Conservation (phyloP, 2,329 filamentous ascomycete genomes). For the Colletotrichum spinosum region DNA sequence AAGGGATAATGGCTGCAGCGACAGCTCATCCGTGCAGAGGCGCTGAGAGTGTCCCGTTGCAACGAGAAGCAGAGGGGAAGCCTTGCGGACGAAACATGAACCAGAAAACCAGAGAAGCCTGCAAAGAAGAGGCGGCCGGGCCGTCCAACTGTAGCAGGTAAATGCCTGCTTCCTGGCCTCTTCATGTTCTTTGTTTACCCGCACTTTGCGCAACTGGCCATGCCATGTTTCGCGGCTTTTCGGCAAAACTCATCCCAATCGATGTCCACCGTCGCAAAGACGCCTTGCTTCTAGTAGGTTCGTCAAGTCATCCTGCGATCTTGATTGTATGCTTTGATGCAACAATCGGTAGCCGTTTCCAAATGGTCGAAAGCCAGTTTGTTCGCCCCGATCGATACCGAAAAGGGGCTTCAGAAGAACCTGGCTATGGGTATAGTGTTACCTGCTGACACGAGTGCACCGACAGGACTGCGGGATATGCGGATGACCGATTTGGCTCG, state of each 20-base stretch:
- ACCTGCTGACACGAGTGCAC: too few species aligned
- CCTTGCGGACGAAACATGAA: slow-evolving; percentile 6
- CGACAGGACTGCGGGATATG: too few species aligned
- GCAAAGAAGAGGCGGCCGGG: slow-evolving; percentile 19
- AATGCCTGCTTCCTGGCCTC: slow-evolving; percentile 13
- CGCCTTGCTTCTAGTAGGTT: slow-evolving; percentile 26
- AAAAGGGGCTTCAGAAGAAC: too few species aligned
- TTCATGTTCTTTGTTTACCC: slow-evolving; percentile 20
- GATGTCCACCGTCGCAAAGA: slow-evolving; percentile 12
- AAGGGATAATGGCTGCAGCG: slow-evolving; percentile 57
- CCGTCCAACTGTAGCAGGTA: slow-evolving; percentile 17
- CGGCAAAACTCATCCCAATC: slow-evolving; percentile 5
- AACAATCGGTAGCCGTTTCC: slow-evolving; percentile 15
- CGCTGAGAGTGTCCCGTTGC: not conserved
- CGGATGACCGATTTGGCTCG: too few species aligned
- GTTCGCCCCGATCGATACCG: too few species aligned
- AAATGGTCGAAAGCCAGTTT: not conserved
- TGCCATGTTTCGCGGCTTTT: slow-evolving; percentile 6
- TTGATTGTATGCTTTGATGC: slow-evolving; percentile 16
- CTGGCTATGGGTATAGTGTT: too few species aligned
- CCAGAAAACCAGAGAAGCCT: slow-evolving; percentile 10
- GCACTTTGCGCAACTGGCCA: slow-evolving; percentile 21
- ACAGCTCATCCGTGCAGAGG: slow-evolving; percentile 57
- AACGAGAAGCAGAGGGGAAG: not conserved
- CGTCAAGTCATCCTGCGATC: slow-evolving; percentile 31